Percentiles rank a stretch among this genome's conserved stretches.
phyloP scores from a whole-genome alignment of 1,284 basidiomycete species.

The Porogramme epimiltina region DNA sequence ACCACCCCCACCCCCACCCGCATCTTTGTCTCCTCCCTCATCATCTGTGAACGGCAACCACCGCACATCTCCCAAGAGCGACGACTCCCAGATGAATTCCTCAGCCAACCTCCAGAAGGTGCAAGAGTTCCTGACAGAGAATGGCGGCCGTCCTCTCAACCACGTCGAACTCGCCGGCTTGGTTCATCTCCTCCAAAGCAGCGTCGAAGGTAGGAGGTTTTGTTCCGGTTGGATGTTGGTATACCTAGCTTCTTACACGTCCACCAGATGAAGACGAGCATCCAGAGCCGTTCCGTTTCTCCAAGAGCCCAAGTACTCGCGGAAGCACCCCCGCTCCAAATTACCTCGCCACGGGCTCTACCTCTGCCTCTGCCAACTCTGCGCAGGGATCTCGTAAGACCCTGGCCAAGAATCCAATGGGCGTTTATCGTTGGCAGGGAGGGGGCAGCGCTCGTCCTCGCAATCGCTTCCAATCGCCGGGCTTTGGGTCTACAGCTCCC shows the following conservation, averaged over 20 bases:
- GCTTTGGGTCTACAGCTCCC: constrained; percentile 53
- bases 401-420: constrained; percentile 71
- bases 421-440: constrained; percentile 66
- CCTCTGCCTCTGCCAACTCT: not conserved
- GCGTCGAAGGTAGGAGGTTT: constrained; percentile 38
- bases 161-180: constrained; percentile 54
- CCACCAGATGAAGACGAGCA: constrained; percentile 29
- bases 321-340: constrained; percentile 41
- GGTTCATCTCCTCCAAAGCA: constrained; percentile 50
- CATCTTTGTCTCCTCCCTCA: constrained; percentile 14
- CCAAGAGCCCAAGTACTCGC: constrained; percentile 43
- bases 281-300: constrained; percentile 61
- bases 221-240: not conserved
- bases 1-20: constrained; percentile 4
- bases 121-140: constrained; percentile 26
- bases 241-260: not conserved
- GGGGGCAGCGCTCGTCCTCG: constrained; percentile 64
- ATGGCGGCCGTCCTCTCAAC: constrained; percentile 30
- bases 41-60: constrained; percentile 12
- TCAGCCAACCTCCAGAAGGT: constrained; percentile 22
- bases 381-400: constrained; percentile 45
- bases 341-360: constrained; percentile 25
- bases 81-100: constrained; percentile 12
- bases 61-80: constrained; percentile 18
- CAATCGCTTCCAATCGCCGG: constrained; percentile 69